Conservation (phyloP, 768 basidiomycete genomes). For the Solioccasus polychromus region DNA sequence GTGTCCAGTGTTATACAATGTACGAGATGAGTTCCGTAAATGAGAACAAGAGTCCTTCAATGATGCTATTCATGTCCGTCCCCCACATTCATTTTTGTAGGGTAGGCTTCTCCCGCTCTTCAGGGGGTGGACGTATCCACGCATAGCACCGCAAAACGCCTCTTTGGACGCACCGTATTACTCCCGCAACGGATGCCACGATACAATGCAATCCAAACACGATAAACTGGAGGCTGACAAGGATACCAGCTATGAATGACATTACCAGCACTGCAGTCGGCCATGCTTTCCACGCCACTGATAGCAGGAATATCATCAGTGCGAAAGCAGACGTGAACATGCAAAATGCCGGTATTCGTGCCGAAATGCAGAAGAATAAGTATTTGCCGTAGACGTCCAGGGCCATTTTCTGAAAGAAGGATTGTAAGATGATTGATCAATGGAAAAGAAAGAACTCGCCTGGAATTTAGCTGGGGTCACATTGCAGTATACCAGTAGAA, state of each 20-base stretch:
- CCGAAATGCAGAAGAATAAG: constrained; percentile 66
- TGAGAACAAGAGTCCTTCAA: neutral
- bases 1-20: constrained; percentile 10
- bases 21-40: neutral
- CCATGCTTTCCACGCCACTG: constrained; percentile 64
- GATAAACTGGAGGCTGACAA: constrained; percentile 65
- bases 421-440: neutral
- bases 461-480: constrained; percentile 50
- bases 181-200: constrained; percentile 11
- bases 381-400: constrained; percentile 57
- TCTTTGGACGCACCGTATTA: constrained; percentile 6
- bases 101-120: constrained; percentile 10
- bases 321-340: constrained; percentile 55
- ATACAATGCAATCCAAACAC: constrained; percentile 46
- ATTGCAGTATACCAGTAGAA: constrained; percentile 60
- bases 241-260: constrained; percentile 53
- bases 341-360: constrained; percentile 61
- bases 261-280: constrained; percentile 58
- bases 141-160: constrained; percentile 11
- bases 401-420: constrained; percentile 28
- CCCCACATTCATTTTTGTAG: neutral
- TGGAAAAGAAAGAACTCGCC: constrained; percentile 35
- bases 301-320: constrained; percentile 56
- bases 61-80: neutral
- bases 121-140: constrained; percentile 12